A percentile compares a stretch with the other conserved stretches of the same genome.
Evolutionary conservation across 148 eudicot species (phyloP).

Genomic region (Vaccinium darrowii): DNA sequence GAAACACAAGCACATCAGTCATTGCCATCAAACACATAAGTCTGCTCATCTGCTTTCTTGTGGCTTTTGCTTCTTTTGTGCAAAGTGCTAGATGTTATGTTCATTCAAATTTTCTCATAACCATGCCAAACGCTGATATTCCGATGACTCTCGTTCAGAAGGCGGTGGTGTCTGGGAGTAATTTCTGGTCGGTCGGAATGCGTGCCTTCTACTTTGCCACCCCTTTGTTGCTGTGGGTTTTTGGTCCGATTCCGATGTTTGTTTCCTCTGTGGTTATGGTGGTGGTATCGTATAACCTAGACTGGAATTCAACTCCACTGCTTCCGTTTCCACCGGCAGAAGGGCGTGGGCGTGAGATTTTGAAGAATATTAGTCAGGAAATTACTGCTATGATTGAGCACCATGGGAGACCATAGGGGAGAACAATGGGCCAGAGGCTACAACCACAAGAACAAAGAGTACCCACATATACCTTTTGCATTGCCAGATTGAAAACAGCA

Average conservation of each 20-base stretch:
- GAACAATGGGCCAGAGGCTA: neutral
- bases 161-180: conserved; percentile 32
- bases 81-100: conserved; percentile 49
- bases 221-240: conserved; percentile 66
- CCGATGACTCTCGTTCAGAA: conserved; percentile 35
- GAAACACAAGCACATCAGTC: conserved; percentile 50
- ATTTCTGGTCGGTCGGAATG: conserved; percentile 52
- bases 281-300: conserved; percentile 41
- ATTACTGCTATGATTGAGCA: conserved; percentile 6
- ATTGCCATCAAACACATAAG: conserved; percentile 53
- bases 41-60: conserved; percentile 48
- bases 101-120: conserved; percentile 56
- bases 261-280: conserved; percentile 45
- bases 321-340: conserved; percentile 23
- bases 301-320: conserved; percentile 51
- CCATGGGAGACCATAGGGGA: conserved; percentile 12
- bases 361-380: conserved; percentile 20
- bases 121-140: conserved; percentile 55
- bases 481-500: too few species aligned
- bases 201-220: conserved; percentile 54
- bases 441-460: neutral
- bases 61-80: conserved; percentile 55
- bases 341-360: neutral
- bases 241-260: conserved; percentile 83
- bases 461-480: too few species aligned